Conservation (phyloP, 2,329 filamentous ascomycete species). For the Phialemoniopsis sp. region DNA sequence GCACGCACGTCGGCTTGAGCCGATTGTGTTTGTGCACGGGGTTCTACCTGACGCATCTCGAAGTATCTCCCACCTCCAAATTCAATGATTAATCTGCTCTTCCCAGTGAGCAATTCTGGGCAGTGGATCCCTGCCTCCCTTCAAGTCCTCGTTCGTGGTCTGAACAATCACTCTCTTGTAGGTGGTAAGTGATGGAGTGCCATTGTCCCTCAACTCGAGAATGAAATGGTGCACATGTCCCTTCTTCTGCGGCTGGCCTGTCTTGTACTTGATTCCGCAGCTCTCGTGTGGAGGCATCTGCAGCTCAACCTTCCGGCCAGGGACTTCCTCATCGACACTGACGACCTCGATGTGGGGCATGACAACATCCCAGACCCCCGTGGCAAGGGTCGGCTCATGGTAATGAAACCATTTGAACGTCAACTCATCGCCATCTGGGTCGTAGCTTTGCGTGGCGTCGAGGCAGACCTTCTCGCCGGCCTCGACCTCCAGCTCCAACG, state of each 20-base stretch:
- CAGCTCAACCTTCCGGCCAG: slow-evolving; percentile 8
- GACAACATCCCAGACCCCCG: neutral
- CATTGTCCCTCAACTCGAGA: slow-evolving; percentile 40
- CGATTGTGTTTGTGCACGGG: no score
- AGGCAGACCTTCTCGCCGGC: slow-evolving; percentile 8
- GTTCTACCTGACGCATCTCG: no score
- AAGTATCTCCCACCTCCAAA: no score
- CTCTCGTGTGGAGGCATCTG: slow-evolving; percentile 4
- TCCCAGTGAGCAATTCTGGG: no score
- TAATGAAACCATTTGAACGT: slow-evolving; percentile 13
- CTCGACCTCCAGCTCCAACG: slow-evolving; percentile 5
- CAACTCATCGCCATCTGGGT: slow-evolving; percentile 10
- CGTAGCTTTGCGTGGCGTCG: slow-evolving; percentile 9
- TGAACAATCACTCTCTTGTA: slow-evolving; percentile 40
- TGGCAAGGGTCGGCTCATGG: slow-evolving; percentile 4
- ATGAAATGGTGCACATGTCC: slow-evolving; percentile 36
- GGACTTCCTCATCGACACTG: slow-evolving; percentile 13
- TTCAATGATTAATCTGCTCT: no score
- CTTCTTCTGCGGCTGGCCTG: slow-evolving; percentile 1
- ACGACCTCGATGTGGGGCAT: slow-evolving; percentile 3
- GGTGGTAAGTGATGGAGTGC: slow-evolving; percentile 35
- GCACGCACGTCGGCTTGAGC: no score
- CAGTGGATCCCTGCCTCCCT: slow-evolving; percentile 11
- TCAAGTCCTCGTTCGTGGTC: slow-evolving; percentile 20
- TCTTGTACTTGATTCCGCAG: slow-evolving; percentile 3